Percentiles rank a stretch among this genome's conserved stretches.
These are phyloP conservation scores for Flaveria floridana DNA, from an alignment of 140 eudicot species.

Conservation along the genomic window DNA sequence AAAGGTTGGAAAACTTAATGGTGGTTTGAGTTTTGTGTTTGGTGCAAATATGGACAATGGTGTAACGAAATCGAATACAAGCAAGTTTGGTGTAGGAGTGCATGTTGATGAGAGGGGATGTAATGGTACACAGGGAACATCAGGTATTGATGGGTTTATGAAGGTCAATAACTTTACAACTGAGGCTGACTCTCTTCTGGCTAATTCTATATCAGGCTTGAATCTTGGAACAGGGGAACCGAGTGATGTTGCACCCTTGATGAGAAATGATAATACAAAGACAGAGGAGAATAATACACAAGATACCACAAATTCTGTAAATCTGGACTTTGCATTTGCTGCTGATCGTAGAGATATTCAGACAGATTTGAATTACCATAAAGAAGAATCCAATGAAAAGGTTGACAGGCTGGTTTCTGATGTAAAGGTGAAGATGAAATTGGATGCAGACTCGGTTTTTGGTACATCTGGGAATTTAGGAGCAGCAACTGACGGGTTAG, in stretches of 20 bases:
- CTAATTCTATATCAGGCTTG: slow-evolving; percentile 31
- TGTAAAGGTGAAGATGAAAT: slow-evolving; percentile 9
- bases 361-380: slow-evolving; percentile 16
- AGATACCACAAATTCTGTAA: slow-evolving; percentile 17
- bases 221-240: slow-evolving; percentile 31
- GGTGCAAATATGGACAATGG: slow-evolving; percentile 33
- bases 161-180: slow-evolving; percentile 14
- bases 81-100: slow-evolving; percentile 26
- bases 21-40: slow-evolving; percentile 38
- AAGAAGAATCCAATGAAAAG: slow-evolving; percentile 20
- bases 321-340: slow-evolving; percentile 35
- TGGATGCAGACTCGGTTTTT: slow-evolving; percentile 3
- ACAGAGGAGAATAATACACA: slow-evolving; percentile 20
- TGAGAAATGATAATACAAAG: slow-evolving; percentile 22
- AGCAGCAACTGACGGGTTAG: slow-evolving; percentile 14
- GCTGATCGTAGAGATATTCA: slow-evolving; percentile 32
- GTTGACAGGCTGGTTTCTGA: slow-evolving; percentile 25
- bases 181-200: slow-evolving; percentile 30
- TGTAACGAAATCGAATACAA: neutral
- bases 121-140: slow-evolving; percentile 17
- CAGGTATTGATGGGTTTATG: slow-evolving; percentile 26
- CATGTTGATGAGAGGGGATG: slow-evolving; percentile 19
- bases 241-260: slow-evolving; percentile 15
- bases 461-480: slow-evolving; percentile 7
- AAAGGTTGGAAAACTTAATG: slow-evolving; percentile 30